Conservation (phyloP, 495 filamentous ascomycete genomes). For the Penicillium steckii region DNA sequence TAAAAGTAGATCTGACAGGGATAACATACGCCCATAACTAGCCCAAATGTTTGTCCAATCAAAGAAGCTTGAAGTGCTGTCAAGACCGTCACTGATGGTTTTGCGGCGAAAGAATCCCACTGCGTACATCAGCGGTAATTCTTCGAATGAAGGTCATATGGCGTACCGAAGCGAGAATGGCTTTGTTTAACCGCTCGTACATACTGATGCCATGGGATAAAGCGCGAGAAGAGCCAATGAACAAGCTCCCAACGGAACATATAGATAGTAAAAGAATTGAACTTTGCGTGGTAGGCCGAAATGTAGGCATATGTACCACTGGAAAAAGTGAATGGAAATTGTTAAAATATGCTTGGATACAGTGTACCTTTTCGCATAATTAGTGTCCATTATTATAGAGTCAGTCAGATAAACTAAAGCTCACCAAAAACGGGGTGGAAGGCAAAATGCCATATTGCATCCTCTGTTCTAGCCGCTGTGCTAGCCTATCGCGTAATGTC, state of each 20-base stretch:
- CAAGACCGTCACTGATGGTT: conserved; percentile 1
- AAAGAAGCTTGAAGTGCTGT: conserved; percentile 32
- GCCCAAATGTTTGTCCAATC: conserved; percentile 37
- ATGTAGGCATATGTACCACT: conserved; percentile 29
- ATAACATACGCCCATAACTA: conserved; percentile 28
- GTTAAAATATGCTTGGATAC: conserved; percentile 31
- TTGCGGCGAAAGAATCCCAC: conserved; percentile 16
- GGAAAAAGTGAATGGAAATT: conserved; percentile 30
- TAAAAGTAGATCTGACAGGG: not conserved
- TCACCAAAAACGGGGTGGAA: conserved; percentile 24
- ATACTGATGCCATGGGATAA: conserved; percentile 25
- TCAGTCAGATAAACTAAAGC: not conserved
- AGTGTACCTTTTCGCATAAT: conserved; percentile 16
- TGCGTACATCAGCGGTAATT: not conserved
- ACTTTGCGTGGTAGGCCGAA: conserved; percentile 21
- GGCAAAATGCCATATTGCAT: conserved; percentile 19
- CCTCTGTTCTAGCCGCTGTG: conserved; percentile 17
- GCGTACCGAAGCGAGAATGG: conserved; percentile 30
- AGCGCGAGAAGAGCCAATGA: conserved; percentile 28
- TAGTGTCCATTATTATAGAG: conserved; percentile 10
- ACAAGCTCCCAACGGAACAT: conserved; percentile 30
- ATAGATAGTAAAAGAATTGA: conserved; percentile 16
- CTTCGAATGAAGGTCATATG: not conserved
- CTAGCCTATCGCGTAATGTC: conserved; percentile 16
- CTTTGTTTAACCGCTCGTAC: conserved; percentile 35